Percentiles rank a stretch among this genome's conserved stretches.
Evolutionary conservation across 257 asterid species (phyloP).

Genomic region (Petunia secreta): DNA sequence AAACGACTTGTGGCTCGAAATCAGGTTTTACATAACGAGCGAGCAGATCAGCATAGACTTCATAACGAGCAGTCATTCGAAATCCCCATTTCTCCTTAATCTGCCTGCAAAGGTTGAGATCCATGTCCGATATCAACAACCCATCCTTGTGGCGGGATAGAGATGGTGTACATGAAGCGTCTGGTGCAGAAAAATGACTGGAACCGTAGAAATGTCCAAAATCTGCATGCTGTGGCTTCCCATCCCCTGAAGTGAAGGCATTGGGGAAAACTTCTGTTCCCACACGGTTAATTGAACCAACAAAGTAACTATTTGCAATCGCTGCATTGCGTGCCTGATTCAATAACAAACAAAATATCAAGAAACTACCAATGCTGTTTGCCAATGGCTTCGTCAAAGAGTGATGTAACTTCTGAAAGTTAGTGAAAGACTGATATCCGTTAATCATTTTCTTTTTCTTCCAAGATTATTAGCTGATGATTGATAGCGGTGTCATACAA

Average conservation of each 20-base stretch:
- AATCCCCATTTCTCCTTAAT: constrained; percentile 97
- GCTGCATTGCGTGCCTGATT: constrained; percentile 95
- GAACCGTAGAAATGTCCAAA: constrained; percentile 98
- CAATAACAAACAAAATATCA: constrained; percentile 26
- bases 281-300: constrained; percentile 85
- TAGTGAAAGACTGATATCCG: too few species aligned
- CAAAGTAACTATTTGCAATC: constrained; percentile 86
- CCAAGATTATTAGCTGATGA: too few species aligned
- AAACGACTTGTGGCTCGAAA: constrained; percentile 83
- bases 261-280: constrained; percentile 90
- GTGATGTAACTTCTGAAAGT: neutral
- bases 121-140: constrained; percentile 75
- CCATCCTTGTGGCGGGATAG: constrained; percentile 81
- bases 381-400: neutral
- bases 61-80: constrained; percentile 93
- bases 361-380: neutral
- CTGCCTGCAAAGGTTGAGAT: constrained; percentile 88
- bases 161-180: constrained; percentile 89
- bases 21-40: constrained; percentile 69
- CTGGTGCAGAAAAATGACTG: constrained; percentile 86
- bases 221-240: constrained; percentile 85
- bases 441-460: too few species aligned
- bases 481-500: neutral
- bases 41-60: constrained; percentile 66
- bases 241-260: constrained; percentile 94